Base-by-base conservation (phyloP, 441 rosid species). In the Pelargonium myrrhifolium region DNA sequence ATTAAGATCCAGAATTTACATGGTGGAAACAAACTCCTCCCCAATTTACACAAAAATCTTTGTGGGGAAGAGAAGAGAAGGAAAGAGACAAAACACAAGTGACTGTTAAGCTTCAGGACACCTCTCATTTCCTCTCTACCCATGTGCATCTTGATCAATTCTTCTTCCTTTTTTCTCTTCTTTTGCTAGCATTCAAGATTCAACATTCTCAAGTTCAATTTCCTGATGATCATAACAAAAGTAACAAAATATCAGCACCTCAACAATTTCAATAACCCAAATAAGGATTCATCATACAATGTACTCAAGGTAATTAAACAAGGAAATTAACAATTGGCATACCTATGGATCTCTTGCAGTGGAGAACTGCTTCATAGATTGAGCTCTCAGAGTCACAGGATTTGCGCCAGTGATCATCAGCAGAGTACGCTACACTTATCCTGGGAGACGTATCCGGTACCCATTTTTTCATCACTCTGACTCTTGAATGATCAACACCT, bases 311-410 rank as follows among this genome's bases (percentile, higher is more conserved):
- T 47, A 18, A 18, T 53, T n/a, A 15, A 56, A 64, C 42, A 47
- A 51, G 11, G 24, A 62, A 20, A 18, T 7, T n/a, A 70, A 53
- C 24, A 53, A 21, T 71, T 4, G 47, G 68, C 78, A 53, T 77
- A 83, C 97, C 97, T 9, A 85, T 80, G 62, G 99, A 93, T 85
- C 84, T 85, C 74, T 93, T 93, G 86, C 99, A 93, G 80, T 93
- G 97, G 64, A 90, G 95, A 70, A 93, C 97, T n/a, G 99, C 99
- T 67, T 93, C 99, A 42, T 90, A 83, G 37, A 90, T 93, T 14
- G 99, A 90, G 81, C 90, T 86, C 64, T 93, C 97, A 0, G 99
- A 93, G 69, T 90, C 97, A 60, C 97, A 93, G 20, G 99, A 93
- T 68, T 74, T 81, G 37, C 97, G 79, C 89, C 96, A 85, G 64